Base-by-base conservation (phyloP, 495 filamentous ascomycete genomes). In the Achaetomiella virescens region DNA sequence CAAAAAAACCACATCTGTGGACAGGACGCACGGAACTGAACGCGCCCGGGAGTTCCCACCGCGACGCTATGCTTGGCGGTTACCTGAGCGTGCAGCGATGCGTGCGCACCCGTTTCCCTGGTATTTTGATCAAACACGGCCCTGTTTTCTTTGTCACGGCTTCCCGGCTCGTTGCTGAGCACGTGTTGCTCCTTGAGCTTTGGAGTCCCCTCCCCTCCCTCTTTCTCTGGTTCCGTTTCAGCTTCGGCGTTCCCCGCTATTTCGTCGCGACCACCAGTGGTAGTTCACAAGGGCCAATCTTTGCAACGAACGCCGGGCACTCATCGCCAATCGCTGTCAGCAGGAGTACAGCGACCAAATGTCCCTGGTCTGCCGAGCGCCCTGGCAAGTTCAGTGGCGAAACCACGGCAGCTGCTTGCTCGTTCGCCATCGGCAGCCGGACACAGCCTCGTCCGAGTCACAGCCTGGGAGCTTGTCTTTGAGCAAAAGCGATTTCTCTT, bases 391-490 rank as follows among this genome's bases (percentile, higher is more conserved):
- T 33, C 51, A 48, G 61, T 63, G 61, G 61, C 64, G 36, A 66
- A 61, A 52, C 25, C 48, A 35, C 12, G 17, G 33, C 43, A 58
- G 38, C 36, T 48, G 27, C 29, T 37, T 29, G 33, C 24, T 42
- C 35, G 61, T 64, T 64, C 59, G 62, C 65, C 35, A 18, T 48
- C 35, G 61, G 64, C 64, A 59, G 62, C 65, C 62, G 48, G 29
- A 40, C 54, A 58, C 57, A 57, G 64, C 59, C 61, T 61, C 57
- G 55, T 52, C 41, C 27, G 54, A 43, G 46, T 43, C 45, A 21
- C 52, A 60, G 52, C 58, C 52, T 60, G 40, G 51, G 48, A 42
- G 12, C 20, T 20, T 29, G 35, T 47, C 8, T 24, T 38, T 56
- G 40, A 37, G 18, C 42, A 29, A 36, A 42, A 52, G 27, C 48